Conservation (phyloP, 2,329 filamentous ascomycete genomes). For the Trichoderma sp. region DNA sequence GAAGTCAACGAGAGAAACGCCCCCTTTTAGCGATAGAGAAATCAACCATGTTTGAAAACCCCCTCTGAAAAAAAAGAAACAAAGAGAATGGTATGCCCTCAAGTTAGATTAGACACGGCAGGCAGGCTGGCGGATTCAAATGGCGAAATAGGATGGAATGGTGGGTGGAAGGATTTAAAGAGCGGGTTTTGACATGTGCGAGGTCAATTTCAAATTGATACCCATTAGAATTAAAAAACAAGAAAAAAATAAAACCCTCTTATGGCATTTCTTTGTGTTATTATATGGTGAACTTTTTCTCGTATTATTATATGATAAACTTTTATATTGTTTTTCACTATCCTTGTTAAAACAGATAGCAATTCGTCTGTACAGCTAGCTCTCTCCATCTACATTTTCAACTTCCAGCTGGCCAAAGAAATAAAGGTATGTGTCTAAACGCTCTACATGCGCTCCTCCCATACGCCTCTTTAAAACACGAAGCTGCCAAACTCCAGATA, state of each 20-base stretch:
- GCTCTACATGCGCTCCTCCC: conserved; percentile 2
- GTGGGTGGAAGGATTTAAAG: background rate
- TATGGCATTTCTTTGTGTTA: background rate
- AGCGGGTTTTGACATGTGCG: background rate
- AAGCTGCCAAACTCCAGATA: conserved; percentile 1
- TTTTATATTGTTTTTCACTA: background rate
- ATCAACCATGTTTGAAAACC: background rate
- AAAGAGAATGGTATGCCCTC: background rate
- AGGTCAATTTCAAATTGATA: conserved; percentile 21
- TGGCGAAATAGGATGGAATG: conserved; percentile 9
- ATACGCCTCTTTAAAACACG: conserved; percentile 14
- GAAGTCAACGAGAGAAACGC: background rate
- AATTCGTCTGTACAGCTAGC: background rate
- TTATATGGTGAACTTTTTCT: background rate
- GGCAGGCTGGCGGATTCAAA: background rate
- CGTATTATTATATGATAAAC: background rate
- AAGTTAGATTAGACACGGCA: background rate
- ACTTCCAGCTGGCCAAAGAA: background rate
- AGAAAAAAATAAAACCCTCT: background rate
- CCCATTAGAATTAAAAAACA: background rate
- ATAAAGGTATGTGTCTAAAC: background rate
- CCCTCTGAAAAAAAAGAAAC: background rate
- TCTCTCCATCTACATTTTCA: background rate
- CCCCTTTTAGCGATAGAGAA: background rate
- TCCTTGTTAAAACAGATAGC: background rate